Evolutionary conservation across 306 rosid genomes (phyloP).

Genomic region (Fragaria nilgerrensis): DNA sequence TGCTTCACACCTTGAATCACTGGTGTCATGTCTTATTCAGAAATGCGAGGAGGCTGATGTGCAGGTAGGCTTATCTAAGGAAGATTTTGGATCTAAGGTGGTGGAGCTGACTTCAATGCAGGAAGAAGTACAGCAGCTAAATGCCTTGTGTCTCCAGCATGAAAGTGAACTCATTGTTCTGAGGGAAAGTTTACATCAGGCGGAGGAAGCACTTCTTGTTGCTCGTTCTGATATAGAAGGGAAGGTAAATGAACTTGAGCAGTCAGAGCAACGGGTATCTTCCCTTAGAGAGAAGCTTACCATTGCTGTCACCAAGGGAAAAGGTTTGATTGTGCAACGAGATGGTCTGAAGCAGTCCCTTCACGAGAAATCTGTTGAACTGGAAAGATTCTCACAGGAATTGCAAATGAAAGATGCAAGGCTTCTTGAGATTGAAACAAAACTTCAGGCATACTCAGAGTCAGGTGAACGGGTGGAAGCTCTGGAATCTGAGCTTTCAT

Average conservation of each 20-base stretch:
- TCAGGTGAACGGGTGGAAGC: constrained; percentile 96
- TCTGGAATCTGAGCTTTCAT: constrained; percentile 94
- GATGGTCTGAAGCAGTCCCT: constrained; percentile 83
- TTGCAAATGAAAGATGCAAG: constrained; percentile 64
- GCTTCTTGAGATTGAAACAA: constrained; percentile 76
- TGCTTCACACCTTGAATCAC: constrained; percentile 48
- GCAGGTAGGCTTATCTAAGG: constrained; percentile 49
- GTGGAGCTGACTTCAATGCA: constrained; percentile 54
- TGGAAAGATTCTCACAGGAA: constrained; percentile 84
- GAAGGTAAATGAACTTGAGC: constrained; percentile 67
- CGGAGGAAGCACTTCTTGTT: constrained; percentile 57
- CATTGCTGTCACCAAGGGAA: constrained; percentile 97
- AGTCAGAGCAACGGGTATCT: constrained; percentile 79
- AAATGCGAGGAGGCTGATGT: constrained; percentile 56
- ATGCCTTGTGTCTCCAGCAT: constrained; percentile 51
- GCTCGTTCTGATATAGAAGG: constrained; percentile 52
- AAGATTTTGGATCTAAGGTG: constrained; percentile 47
- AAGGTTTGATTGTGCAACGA: constrained; percentile 89
- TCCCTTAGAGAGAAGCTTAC: constrained; percentile 87
- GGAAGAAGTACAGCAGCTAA: constrained; percentile 48
- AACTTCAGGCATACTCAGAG: constrained; percentile 76
- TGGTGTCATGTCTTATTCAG: constrained; percentile 66
- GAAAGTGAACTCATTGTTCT: constrained; percentile 67
- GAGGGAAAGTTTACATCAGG: constrained; percentile 72
- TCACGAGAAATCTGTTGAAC: constrained; percentile 72